Base-by-base conservation (phyloP, 208 protist species). In the Wallacemonas rigidus region DNA sequence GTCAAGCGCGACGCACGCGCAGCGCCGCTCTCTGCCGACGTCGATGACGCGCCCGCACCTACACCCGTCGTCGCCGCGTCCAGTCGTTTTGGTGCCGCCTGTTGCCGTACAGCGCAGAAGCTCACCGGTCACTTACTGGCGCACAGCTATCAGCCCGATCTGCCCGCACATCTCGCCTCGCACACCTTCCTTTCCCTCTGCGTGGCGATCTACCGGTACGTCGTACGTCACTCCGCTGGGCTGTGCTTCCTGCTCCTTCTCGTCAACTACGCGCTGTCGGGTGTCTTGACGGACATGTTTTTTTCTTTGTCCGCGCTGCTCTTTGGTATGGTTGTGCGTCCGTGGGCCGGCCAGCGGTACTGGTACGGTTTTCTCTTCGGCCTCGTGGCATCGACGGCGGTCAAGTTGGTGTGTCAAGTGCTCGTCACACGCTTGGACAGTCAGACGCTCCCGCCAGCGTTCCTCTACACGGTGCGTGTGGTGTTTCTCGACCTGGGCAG, bases 191-290 rank as follows among this genome's bases (percentile, higher is more conserved):
- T 72, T 9, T 36, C 60, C 15, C 40, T 65, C 41, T 65, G 60
- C 41, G 43, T 65, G 41, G 60, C 41, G 5, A 14, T 65, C 15
- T 65, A 51, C 1, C 57, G 69, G 39, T 86, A 71, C 55, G 50
- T 68, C 1, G 12, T 76, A 73, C 65, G 75, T 35, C 58, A 77
- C 65, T 79, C 76, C 48, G 40, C 76, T 26, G 68, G 58, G 65
- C 2, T 86, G 26, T 85, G 82, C 35, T 72, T 72, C 50, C 44
- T 90, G 45, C 47, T 76, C 6, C 74, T 80, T 48, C 58, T 83
- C 40, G 15, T 87, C 41, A 83, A 83, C 39, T 90, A 79, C 50
- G 78, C 79, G 48, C 26, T 87, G 40, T 76, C 76, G 26, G 77
- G 79, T 26, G 85, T 82, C 1, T 51, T 79, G 26, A 43, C 77